A percentile compares a stretch with the other conserved stretches of the same genome.
phyloP scores from a whole-genome alignment of 2,329 filamentous ascomycete species.

The Ascochyta fabae region DNA sequence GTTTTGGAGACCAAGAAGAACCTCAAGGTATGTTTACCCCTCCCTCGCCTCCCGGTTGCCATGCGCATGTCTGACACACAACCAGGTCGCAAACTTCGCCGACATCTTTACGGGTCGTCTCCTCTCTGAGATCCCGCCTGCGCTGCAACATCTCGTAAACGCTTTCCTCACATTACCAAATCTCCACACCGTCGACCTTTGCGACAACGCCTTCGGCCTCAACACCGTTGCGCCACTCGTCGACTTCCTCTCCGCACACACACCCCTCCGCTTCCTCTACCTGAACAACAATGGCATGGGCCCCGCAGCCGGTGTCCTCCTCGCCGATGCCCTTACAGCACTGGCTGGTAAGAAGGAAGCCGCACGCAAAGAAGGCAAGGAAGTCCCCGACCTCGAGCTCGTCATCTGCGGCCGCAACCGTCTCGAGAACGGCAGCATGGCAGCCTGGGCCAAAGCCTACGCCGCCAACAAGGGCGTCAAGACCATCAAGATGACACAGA shows the following conservation, averaged over 20 bases:
- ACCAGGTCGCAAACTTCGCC: constrained; percentile 79
- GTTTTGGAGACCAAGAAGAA: constrained; percentile 84
- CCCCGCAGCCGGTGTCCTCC: constrained; percentile 84
- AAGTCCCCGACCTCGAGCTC: constrained; percentile 88
- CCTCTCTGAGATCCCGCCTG: constrained; percentile 90
- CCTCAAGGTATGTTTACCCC: constrained; percentile 64
- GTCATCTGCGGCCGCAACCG: constrained; percentile 96
- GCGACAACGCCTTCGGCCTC: constrained; percentile 96
- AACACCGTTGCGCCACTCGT: constrained; percentile 94
- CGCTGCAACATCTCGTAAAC: constrained; percentile 82
- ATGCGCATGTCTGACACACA: constrained; percentile 40
- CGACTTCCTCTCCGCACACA: constrained; percentile 86
- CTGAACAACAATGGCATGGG: constrained; percentile 99
- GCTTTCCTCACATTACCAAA: constrained; percentile 85
- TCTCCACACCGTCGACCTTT: constrained; percentile 90
- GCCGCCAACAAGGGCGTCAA: constrained; percentile 80
- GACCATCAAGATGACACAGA: constrained; percentile 96
- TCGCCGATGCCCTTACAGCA: constrained; percentile 84
- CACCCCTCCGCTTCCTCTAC: constrained; percentile 90
- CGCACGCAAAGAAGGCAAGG: constrained; percentile 72
- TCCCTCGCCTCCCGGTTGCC: background rate
- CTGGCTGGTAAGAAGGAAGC: constrained; percentile 85
- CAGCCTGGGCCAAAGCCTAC: constrained; percentile 88
- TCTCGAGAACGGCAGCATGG: constrained; percentile 95
- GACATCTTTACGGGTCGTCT: constrained; percentile 98